Evolutionary conservation across 352 stramenopile species (phyloP).

Genomic region (Pseudoperonospora humuli): DNA sequence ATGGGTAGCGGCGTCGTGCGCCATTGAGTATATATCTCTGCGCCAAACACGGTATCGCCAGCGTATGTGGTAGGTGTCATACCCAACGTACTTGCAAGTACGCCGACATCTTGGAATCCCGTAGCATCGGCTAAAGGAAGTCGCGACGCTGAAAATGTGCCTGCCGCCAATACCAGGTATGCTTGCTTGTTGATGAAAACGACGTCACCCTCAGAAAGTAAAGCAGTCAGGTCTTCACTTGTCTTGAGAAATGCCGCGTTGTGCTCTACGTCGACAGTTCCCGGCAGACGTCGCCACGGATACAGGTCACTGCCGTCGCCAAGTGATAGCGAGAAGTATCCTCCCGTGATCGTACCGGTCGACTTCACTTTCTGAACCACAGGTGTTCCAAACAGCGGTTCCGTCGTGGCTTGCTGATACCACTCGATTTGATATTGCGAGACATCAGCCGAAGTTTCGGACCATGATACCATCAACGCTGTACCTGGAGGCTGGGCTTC

Average conservation of each 20-base stretch:
- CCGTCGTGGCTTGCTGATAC: constrained; percentile 46
- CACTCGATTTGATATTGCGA: constrained; percentile 56
- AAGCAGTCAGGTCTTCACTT: constrained; percentile 79
- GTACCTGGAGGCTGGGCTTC: constrained; percentile 27
- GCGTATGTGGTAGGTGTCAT: constrained; percentile 25
- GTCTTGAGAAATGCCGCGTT: constrained; percentile 66
- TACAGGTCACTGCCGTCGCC: constrained; percentile 26
- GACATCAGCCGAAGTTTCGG: constrained; percentile 22
- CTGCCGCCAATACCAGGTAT: constrained; percentile 70
- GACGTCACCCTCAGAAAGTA: constrained; percentile 74
- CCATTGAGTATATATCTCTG: constrained; percentile 43
- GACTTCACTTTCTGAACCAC: constrained; percentile 51
- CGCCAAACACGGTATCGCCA: constrained; percentile 35
- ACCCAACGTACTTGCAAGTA: constrained; percentile 22
- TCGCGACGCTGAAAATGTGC: constrained; percentile 64
- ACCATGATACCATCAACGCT: constrained; percentile 50
- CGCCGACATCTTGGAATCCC: constrained; percentile 17
- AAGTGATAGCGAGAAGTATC: constrained; percentile 63
- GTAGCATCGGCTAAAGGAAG: constrained; percentile 43
- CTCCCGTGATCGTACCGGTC: constrained; percentile 35
- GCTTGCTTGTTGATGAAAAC: constrained; percentile 61
- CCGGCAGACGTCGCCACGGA: constrained; percentile 38
- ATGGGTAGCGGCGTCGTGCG: constrained; percentile 47
- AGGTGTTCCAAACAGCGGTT: constrained; percentile 49
- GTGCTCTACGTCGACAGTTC: constrained; percentile 44